Conservation (phyloP, 805 yeast genomes). For the Starmera dryadoides region DNA sequence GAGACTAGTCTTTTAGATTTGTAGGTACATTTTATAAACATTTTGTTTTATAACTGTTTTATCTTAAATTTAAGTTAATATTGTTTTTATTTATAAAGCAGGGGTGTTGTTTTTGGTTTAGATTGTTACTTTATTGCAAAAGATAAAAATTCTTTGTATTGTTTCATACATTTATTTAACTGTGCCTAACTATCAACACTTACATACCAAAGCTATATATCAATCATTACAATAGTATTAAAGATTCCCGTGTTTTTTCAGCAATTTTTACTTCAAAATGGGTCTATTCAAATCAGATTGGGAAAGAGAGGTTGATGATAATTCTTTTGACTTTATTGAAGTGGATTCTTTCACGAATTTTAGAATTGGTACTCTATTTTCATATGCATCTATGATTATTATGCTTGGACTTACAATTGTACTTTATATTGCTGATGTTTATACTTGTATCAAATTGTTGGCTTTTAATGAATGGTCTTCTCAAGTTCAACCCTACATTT, state of each 20-base stretch:
- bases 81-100: too few species aligned
- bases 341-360: conserved; percentile 39
- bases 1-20: too few species aligned
- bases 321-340: conserved; percentile 43
- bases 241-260: background rate
- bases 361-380: conserved; percentile 33
- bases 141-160: too few species aligned
- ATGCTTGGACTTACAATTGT: conserved; percentile 38
- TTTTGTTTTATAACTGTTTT: too few species aligned
- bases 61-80: too few species aligned
- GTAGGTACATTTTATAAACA: too few species aligned
- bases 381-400: conserved; percentile 32
- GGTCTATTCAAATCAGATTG: conserved; percentile 23
- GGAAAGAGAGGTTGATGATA: conserved; percentile 26
- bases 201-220: too few species aligned
- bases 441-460: conserved; percentile 67
- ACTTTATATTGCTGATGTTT: conserved; percentile 62
- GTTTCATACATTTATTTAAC: too few species aligned
- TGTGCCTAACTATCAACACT: too few species aligned
- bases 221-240: too few species aligned
- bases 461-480: conserved; percentile 69
- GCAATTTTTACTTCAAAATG: conserved; percentile 8
- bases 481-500: conserved; percentile 38
- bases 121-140: too few species aligned
- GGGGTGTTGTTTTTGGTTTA: too few species aligned